Percentiles rank a stretch among this genome's conserved stretches.
Conservation (phyloP, 2,329 filamentous ascomycete species). For the Aspergillus sp. region DNA sequence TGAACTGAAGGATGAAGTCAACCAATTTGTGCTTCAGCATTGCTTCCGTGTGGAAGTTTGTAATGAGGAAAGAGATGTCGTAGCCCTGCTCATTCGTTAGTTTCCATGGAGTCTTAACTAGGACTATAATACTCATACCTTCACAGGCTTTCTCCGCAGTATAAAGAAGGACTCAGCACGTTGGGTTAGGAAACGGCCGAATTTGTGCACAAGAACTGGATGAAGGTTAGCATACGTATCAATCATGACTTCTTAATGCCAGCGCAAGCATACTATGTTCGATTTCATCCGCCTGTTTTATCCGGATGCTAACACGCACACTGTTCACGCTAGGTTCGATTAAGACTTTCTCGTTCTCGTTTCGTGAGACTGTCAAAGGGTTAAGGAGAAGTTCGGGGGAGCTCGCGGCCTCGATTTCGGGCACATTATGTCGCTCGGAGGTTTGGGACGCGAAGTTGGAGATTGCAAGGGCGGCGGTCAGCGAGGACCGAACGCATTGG, state of each 20-base stretch:
- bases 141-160: constrained; percentile 88
- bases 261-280: constrained; percentile 62
- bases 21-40: constrained; percentile 99
- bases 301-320: constrained; percentile 95
- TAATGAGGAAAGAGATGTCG: constrained; percentile 97
- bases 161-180: constrained; percentile 97
- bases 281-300: constrained; percentile 99
- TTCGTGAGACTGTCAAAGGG: constrained; percentile 84
- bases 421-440: constrained; percentile 95
- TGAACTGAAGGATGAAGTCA: constrained; percentile 98
- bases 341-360: constrained; percentile 94
- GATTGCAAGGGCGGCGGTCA: constrained; percentile 89
- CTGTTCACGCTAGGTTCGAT: constrained; percentile 98
- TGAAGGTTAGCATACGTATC: neutral
- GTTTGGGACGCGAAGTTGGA: constrained; percentile 98
- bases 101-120: neutral
- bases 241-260: neutral
- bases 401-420: constrained; percentile 89
- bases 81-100: constrained; percentile 68
- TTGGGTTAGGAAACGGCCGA: constrained; percentile 94
- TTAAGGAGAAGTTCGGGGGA: constrained; percentile 94
- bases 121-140: constrained; percentile 55
- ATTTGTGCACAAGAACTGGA: constrained; percentile 85
- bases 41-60: constrained; percentile 97
- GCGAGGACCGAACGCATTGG: constrained; percentile 89